phyloP scores from a whole-genome alignment of 768 basidiomycete species.

The Hebeloma cylindrosporum region DNA sequence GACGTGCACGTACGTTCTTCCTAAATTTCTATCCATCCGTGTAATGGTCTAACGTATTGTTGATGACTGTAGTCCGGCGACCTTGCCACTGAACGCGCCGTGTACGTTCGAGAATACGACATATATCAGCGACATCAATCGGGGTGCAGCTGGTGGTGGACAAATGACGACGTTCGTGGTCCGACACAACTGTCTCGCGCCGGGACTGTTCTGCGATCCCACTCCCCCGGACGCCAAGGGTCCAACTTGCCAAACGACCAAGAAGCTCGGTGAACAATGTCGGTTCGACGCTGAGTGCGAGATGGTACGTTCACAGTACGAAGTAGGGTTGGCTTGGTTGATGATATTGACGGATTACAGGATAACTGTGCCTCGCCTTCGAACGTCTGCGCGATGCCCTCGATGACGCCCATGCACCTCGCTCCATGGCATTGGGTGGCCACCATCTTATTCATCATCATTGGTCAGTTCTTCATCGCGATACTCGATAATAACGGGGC shows the following conservation, averaged over 20 bases:
- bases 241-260: slow-evolving; percentile 45
- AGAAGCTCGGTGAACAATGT: slow-evolving; percentile 43
- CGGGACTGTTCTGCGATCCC: slow-evolving; percentile 55
- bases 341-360: background rate
- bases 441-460: slow-evolving; percentile 35
- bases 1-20: slow-evolving; percentile 52
- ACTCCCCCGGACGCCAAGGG: slow-evolving; percentile 14
- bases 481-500: background rate
- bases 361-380: slow-evolving; percentile 17
- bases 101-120: slow-evolving; percentile 42
- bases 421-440: slow-evolving; percentile 46
- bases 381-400: too few relatives aligned
- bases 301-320: slow-evolving; percentile 34
- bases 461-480: slow-evolving; percentile 30
- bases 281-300: slow-evolving; percentile 54
- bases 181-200: slow-evolving; percentile 57
- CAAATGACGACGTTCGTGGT: slow-evolving; percentile 51
- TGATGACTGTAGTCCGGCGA: slow-evolving; percentile 46
- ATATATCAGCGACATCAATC: slow-evolving; percentile 41
- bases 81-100: slow-evolving; percentile 47
- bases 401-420: too few relatives aligned
- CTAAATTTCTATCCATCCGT: background rate
- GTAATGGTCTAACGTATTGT: background rate
- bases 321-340: too few relatives aligned
- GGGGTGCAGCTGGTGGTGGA: slow-evolving; percentile 35